Evolutionary conservation across 1,139 yeast genomes (phyloP).

Genomic region (Lodderomyces oxycetoniae): DNA sequence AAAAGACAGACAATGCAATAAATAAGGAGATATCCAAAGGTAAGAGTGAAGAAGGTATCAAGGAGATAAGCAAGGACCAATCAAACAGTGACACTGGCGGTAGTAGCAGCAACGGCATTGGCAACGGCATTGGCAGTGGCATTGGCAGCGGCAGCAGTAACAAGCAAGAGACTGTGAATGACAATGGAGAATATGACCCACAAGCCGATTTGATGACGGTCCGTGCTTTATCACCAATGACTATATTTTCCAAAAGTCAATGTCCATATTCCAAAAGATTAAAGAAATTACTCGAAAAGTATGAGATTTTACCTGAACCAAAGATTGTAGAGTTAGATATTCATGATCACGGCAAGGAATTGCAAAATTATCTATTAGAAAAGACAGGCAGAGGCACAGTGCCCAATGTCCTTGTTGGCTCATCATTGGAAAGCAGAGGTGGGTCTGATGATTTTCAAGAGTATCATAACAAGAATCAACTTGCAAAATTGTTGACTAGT

Average conservation of each 20-base stretch:
- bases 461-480: constrained; percentile 53
- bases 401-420: constrained; percentile 65
- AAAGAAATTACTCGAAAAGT: constrained; percentile 60
- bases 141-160: constrained; percentile 5
- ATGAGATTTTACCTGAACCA: constrained; percentile 69
- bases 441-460: constrained; percentile 75
- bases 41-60: constrained; percentile 11
- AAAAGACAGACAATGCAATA: constrained; percentile 36
- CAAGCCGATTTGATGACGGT: constrained; percentile 57
- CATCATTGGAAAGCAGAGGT: constrained; percentile 52
- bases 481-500: constrained; percentile 43
- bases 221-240: constrained; percentile 61
- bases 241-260: constrained; percentile 62
- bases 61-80: constrained; percentile 4
- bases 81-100: constrained; percentile 5
- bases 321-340: constrained; percentile 75
- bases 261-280: constrained; percentile 74
- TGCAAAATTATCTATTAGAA: constrained; percentile 56
- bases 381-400: constrained; percentile 64
- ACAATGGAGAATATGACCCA: constrained; percentile 46
- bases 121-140: constrained; percentile 1
- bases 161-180: constrained; percentile 7
- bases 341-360: constrained; percentile 60
- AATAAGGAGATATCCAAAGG: constrained; percentile 35
- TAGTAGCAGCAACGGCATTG: constrained; percentile 6